Base-by-base conservation (phyloP, 1,139 yeast genomes). In the Spathaspora sp. region DNA sequence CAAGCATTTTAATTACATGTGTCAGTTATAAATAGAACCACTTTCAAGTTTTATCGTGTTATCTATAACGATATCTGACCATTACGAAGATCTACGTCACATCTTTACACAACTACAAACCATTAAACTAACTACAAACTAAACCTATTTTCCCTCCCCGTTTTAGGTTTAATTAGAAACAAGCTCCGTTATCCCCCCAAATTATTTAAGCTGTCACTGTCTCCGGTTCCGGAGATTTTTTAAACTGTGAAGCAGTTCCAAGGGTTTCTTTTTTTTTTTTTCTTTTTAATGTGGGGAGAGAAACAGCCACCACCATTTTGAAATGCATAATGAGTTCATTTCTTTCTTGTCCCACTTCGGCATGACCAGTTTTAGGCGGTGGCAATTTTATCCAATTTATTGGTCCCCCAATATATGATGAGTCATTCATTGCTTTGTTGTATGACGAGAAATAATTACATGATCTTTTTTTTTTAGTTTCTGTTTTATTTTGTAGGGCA, bases 231-330 rank as follows among this genome's bases (percentile, higher is more conserved):
- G 36, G 36, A 13, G 36, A 8, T 13, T 4, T 13, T 4, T n/a
- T 13, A 13, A 31, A 31, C 15, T 18, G n/a, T 11, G 15, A 26
- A 11, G 4, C 9, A 26, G 29, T 29, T 27, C 16, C 18, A 31
- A 31, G 36, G 36, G 36, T 31, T 31, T 31, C 18, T 31, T 31
- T 31, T 31, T 26, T 26, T 31, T 31, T 31, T 31, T 11, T 31
- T 31, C 15, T 31, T 26, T 26, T 31, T 31, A 13, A 31, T 31
- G 36, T 31, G 36, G 36, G 36, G 34, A 10, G 13, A 10, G 31
- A 11, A 27, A 27, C 31, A 27, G 29, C 29, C 11, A 15, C 36
- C 36, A 31, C 36, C 36, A 31, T 13, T 31, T 31, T 13, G 18
- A 15, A 13, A 31, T 13, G 16, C 34, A n/a, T 16, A n/a, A n/a